phyloP scores from a whole-genome alignment of 2,329 filamentous ascomycete genomes.

The Xylaria hypoxylon region DNA sequence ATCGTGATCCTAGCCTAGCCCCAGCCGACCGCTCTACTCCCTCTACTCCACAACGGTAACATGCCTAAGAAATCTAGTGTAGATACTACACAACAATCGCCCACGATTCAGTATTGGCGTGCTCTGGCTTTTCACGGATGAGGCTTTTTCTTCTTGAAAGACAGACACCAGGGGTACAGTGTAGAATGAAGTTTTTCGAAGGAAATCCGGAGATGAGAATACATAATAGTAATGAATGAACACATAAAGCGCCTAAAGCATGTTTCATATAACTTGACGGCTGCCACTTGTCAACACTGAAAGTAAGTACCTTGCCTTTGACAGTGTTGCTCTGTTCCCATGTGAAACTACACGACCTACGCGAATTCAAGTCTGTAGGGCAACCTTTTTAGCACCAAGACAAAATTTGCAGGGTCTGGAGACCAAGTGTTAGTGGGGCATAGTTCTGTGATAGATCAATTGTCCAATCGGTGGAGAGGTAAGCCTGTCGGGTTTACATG shows the following conservation, averaged over 20 bases:
- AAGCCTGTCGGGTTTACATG: slow-evolving; percentile 16
- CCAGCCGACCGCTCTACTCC: slow-evolving; percentile 11
- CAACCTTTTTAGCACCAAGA: slow-evolving; percentile 43
- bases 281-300: too few species aligned
- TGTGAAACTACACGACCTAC: too few species aligned
- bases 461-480: slow-evolving; percentile 45
- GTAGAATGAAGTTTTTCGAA: neutral
- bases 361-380: slow-evolving; percentile 46
- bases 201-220: neutral
- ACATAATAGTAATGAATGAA: neutral
- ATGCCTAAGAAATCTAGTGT: neutral
- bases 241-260: neutral
- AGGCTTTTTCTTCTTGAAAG: slow-evolving; percentile 21
- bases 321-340: slow-evolving; percentile 20
- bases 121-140: slow-evolving; percentile 1
- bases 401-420: slow-evolving; percentile 50
- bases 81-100: neutral
- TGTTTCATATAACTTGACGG: neutral
- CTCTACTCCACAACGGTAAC: slow-evolving; percentile 29
- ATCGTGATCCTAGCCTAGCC: slow-evolving; percentile 25
- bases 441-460: too few species aligned
- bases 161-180: neutral
- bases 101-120: slow-evolving; percentile 17
- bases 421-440: slow-evolving; percentile 43
- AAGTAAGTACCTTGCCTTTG: slow-evolving; percentile 17